Evolutionary conservation across 352 stramenopile genomes (phyloP).

Genomic region (Phytophthora aleatoria): DNA sequence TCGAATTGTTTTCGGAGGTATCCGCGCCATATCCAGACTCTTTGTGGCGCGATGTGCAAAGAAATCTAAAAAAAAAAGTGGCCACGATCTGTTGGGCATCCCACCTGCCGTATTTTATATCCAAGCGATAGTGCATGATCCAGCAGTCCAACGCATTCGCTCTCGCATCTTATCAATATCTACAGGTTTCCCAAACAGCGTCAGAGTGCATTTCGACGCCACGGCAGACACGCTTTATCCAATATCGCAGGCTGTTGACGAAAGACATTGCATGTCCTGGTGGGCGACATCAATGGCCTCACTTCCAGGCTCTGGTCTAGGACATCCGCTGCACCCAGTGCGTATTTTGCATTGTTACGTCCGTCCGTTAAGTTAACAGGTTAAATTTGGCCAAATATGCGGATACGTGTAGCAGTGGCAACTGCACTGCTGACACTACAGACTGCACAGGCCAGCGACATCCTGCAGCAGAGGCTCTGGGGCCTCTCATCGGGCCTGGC

Average conservation of each 20-base stretch:
- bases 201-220: background rate
- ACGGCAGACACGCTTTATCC: constrained; percentile 4
- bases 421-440: constrained; percentile 6
- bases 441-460: constrained; percentile 6
- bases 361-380: constrained; percentile 3
- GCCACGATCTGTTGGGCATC: constrained; percentile 31
- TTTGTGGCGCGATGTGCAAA: constrained; percentile 10
- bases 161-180: background rate
- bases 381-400: background rate
- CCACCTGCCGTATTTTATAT: constrained; percentile 23
- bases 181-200: constrained; percentile 3
- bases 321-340: background rate
- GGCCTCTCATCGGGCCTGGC: constrained; percentile 69
- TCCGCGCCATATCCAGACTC: background rate
- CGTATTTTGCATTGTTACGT: constrained; percentile 16
- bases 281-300: constrained; percentile 1
- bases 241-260: constrained; percentile 3
- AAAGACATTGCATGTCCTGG: background rate
- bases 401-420: background rate
- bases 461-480: constrained; percentile 78
- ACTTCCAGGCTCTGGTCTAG: constrained; percentile 3
- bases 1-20: background rate
- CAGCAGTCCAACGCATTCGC: constrained; percentile 5
- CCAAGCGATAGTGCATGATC: constrained; percentile 4
- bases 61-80: constrained; percentile 27